A percentile compares a stretch with the other conserved stretches of the same genome.
These are phyloP conservation scores for Thielaviopsis musarum DNA, from an alignment of 2,329 filamentous ascomycete genomes.

Conservation along the genomic window DNA sequence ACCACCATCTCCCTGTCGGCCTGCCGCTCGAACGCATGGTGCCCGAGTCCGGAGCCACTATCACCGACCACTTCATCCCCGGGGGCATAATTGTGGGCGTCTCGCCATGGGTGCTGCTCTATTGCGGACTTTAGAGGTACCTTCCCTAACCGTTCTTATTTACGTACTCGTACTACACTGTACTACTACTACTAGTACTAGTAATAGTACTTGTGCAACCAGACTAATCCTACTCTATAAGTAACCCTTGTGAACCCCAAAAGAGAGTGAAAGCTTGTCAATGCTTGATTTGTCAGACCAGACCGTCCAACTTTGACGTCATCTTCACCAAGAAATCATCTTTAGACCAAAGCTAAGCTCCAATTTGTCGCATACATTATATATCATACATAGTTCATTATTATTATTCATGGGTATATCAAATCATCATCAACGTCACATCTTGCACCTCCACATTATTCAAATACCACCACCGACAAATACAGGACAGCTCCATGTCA, in stretches of 20 bases:
- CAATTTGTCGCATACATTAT: background rate
- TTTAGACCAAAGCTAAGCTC: background rate
- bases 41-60: slow-evolving; percentile 42
- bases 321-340: slow-evolving; percentile 24
- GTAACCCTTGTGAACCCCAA: slow-evolving; percentile 23
- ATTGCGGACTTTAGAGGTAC: slow-evolving; percentile 45
- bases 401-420: slow-evolving; percentile 5
- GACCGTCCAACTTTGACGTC: slow-evolving; percentile 38
- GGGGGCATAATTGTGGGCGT: slow-evolving; percentile 61
- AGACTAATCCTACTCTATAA: background rate
- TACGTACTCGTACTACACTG: too few species aligned
- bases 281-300: slow-evolving; percentile 48
- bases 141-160: slow-evolving; percentile 12
- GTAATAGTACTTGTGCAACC: background rate
- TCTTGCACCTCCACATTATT: background rate
- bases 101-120: slow-evolving; percentile 56
- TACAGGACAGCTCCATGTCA: background rate
- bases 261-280: slow-evolving; percentile 40
- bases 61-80: slow-evolving; percentile 43
- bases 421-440: background rate
- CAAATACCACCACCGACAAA: background rate
- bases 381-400: background rate
- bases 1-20: slow-evolving; percentile 56
- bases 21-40: slow-evolving; percentile 59
- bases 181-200: background rate